phyloP scores from a whole-genome alignment of 257 asterid genomes.

The Rehmannia glutinosa region DNA sequence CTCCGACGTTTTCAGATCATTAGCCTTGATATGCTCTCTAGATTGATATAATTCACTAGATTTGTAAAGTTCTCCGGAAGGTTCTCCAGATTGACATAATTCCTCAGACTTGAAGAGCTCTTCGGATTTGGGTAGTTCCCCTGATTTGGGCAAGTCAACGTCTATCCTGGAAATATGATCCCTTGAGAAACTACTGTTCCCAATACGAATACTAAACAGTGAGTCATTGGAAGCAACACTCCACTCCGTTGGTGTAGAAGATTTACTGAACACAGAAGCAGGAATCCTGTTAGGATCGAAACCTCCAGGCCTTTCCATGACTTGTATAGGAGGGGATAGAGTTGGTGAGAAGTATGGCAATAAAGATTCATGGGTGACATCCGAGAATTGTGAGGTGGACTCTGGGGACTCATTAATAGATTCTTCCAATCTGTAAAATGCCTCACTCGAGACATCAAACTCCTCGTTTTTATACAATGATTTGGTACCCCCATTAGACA shows the following conservation, averaged over 20 bases:
- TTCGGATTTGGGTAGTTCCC: constrained; percentile 20
- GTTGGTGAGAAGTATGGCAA: constrained; percentile 22
- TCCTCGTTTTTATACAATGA: constrained; percentile 4
- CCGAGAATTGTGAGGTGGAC: constrained; percentile 32
- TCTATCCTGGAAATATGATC: constrained; percentile 12
- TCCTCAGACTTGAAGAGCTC: constrained; percentile 17
- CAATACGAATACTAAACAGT: constrained; percentile 38
- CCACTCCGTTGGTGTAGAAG: constrained; percentile 34
- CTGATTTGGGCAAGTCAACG: constrained; percentile 24
- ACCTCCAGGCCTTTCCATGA: constrained; percentile 40
- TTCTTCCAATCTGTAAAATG: constrained; percentile 25
- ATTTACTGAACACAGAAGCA: constrained; percentile 24
- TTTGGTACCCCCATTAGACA: constrained; percentile 14
- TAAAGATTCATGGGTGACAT: constrained; percentile 28
- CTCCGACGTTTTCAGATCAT: constrained; percentile 15
- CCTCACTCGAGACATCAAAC: constrained; percentile 20
- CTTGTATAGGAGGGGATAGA: constrained; percentile 46
- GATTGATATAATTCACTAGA: constrained; percentile 11
- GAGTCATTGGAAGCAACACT: constrained; percentile 42
- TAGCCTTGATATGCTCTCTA: constrained; percentile 10
- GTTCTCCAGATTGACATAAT: constrained; percentile 12
- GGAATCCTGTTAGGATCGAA: constrained; percentile 43
- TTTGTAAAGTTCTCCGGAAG: too few relatives aligned
- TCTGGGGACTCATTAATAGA: constrained; percentile 20
- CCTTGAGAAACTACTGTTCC: constrained; percentile 24